Evolutionary conservation across 345 rosid genomes (phyloP), one percentile per base, ranked within the genome.

Genomic region (Atalantia buxifolia): DNA sequence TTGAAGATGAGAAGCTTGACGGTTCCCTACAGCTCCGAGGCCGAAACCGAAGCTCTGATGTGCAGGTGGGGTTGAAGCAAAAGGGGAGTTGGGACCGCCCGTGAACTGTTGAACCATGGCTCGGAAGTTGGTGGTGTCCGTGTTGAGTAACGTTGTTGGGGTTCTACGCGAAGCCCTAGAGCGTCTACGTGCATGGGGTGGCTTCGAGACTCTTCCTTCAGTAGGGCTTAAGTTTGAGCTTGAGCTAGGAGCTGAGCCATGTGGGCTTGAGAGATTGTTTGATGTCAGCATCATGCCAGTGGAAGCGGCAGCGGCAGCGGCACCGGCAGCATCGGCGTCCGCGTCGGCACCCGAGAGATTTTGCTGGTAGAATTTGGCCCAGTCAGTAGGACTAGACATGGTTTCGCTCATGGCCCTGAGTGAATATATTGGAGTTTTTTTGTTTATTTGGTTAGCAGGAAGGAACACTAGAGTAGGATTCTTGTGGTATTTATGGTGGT

Each of bases 61-160:
- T 28, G 78, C 67, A 0, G 82, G 50, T n/a, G 88, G 87, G 1
- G 90, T 60, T 3, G 70, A 53, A 1, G 90, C 84, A 42, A 90
- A 92, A 27, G 92, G 87, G 19, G 92, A 89, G 5, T 81, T 84
- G 8, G 98, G 98, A 19, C 95, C 92, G 0, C 99, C 99, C 0
- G 99, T 96, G 87, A 88, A 96, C 33, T 92, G 99, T 50, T 96
- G 99, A 65, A 96, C 99, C 97, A 96, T 88, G 83, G 98, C 97
- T 1, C 99, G 85, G 84, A 96, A 96, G 68, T 96, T 96, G 1
- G 95, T 75, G 10, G 98, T 90, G 85, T 96, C 98, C 3, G 99
- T 96, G 80, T 91, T 94, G 61, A 96, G 87, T 56, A 94, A 84
- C n/a, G 99, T 94, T 66, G 99, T 94, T 0, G 99, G 99, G 77